Evolutionary conservation across 164 flowering plant genomes (phyloP).

Genomic region (Platanus orientalis): DNA sequence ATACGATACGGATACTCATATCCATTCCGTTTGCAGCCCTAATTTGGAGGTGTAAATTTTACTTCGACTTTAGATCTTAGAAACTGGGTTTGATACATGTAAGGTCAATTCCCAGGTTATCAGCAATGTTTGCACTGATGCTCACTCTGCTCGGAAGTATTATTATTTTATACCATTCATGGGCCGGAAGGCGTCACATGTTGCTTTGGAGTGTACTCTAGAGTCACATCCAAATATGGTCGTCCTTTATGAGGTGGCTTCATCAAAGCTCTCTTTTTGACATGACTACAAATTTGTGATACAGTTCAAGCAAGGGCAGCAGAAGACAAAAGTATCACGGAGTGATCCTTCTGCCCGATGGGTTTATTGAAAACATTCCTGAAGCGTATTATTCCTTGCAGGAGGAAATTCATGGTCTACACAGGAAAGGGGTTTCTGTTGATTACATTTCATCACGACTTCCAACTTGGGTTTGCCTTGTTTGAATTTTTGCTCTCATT

Average conservation of each 20-base stretch:
- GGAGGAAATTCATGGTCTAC: conserved; percentile 97
- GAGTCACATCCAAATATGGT: conserved; percentile 99
- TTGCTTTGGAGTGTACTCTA: conserved; percentile 93
- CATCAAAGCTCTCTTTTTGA: conserved; percentile 94
- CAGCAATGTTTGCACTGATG: conserved; percentile 98
- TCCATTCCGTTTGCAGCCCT: too few species aligned
- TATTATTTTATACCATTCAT: conserved; percentile 92
- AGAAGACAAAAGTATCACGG: conserved; percentile 95
- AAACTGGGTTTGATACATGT: too few species aligned
- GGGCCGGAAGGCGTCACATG: conserved; percentile 98
- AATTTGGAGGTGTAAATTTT: too few species aligned
- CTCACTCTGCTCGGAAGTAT: conserved; percentile 99
- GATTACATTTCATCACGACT: conserved; percentile 79
- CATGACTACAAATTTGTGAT: conserved; percentile 88
- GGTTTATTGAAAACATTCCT: conserved; percentile 95
- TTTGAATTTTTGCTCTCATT: conserved; percentile 90
- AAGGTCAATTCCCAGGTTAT: conserved; percentile 99
- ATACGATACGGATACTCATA: too few species aligned
- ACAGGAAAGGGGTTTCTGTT: conserved; percentile 65
- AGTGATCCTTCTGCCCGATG: conserved; percentile 91
- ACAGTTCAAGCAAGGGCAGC: conserved; percentile 92
- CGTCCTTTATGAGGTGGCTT: conserved; percentile 75
- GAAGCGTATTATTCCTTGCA: conserved; percentile 91
- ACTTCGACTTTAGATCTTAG: too few species aligned
- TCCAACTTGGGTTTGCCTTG: conserved; percentile 98